Evolutionary conservation across 2,329 filamentous ascomycete species (phyloP), one percentile per base, ranked within the genome.

Genomic region (Lachnellula hyalina): DNA sequence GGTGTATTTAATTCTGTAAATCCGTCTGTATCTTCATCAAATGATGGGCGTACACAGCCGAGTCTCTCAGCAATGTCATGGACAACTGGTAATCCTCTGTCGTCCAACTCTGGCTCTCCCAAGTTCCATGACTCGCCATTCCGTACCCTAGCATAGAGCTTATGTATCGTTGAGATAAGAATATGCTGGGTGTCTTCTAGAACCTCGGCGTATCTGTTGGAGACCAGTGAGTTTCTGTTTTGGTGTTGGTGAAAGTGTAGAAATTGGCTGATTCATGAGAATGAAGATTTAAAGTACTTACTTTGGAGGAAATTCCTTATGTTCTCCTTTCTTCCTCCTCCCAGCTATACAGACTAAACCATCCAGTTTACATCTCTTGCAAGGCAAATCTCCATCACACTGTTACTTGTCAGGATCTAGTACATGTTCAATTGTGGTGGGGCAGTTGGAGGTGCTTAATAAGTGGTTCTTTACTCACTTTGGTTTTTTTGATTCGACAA

Each of bases 401-500:
- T 83, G 14, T 36, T 36, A 19, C 40, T 50, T 11, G 8, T 28
- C 19, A 32, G 21, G 1, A 32, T 35, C 28, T 41, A 28, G 15
- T 5, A n/a, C 14, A 40, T 40, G 14, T 40, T 38, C 8, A 40
- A 2, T 15, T 6, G 35, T 14, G 36, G 36, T 38, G 36, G 36
- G 36, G 36, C n/a, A 15, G 36, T 14, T 8, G 8, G 36, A 17
- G 36, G 36, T 35, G 17, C 9, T 5, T 38, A 17, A 49, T 38
- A 17, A 49, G 38, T 11, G 34, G 4, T 50, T n/a, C n/a, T 6
- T 32, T 41, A 21, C 21, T 49, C 50, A 81, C 81, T 80, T 84
- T 84, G 54, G 82, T 85, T 74, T 85, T 85, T 74, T 85, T 85
- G 79, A 84, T 84, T 61, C 82, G 74, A 72, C 81, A 85, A 60